A percentile compares a stretch with the other conserved stretches of the same genome.
phyloP scores from a whole-genome alignment of 345 rosid species.

The Draba incana region DNA sequence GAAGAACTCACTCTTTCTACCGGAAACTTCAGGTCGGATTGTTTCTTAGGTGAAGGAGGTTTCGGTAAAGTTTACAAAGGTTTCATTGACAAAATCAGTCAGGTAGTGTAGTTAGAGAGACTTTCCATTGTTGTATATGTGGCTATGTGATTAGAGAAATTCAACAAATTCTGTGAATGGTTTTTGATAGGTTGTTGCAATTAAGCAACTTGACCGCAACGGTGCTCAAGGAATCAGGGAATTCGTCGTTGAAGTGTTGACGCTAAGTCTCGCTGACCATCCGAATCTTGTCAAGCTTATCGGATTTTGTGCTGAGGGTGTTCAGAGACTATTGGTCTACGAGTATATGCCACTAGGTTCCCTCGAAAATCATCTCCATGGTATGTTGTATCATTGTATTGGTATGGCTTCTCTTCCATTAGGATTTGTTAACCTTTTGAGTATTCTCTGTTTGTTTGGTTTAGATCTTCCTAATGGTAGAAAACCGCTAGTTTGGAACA shows the following conservation, averaged over 20 bases:
- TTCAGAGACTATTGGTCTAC: slow-evolving; percentile 76
- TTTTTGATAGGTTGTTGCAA: slow-evolving; percentile 63
- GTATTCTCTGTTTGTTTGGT: slow-evolving; percentile 10
- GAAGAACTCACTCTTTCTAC: slow-evolving; percentile 62
- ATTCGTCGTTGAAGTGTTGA: slow-evolving; percentile 77
- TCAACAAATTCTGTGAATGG: not conserved
- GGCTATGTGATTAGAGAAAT: not conserved
- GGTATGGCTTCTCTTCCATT: no score
- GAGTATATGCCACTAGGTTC: slow-evolving; percentile 87
- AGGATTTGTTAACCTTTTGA: not conserved
- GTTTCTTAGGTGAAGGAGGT: slow-evolving; percentile 85
- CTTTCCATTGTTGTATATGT: not conserved
- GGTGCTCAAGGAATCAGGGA: slow-evolving; percentile 83
- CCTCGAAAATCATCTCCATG: slow-evolving; percentile 71
- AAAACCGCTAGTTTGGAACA: slow-evolving; percentile 65
- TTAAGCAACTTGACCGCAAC: slow-evolving; percentile 79
- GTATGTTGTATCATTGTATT: slow-evolving; percentile 18
- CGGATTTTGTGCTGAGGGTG: slow-evolving; percentile 85
- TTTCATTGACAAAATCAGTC: slow-evolving; percentile 50
- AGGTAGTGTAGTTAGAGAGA: slow-evolving; percentile 43
- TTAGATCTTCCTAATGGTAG: slow-evolving; percentile 54
- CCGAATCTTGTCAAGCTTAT: slow-evolving; percentile 79
- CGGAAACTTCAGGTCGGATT: slow-evolving; percentile 51
- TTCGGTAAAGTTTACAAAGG: slow-evolving; percentile 86
- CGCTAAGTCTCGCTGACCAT: slow-evolving; percentile 71